Evolutionary conservation across 495 filamentous ascomycete species (phyloP).

Genomic region (Aspergillus olivimuriae): DNA sequence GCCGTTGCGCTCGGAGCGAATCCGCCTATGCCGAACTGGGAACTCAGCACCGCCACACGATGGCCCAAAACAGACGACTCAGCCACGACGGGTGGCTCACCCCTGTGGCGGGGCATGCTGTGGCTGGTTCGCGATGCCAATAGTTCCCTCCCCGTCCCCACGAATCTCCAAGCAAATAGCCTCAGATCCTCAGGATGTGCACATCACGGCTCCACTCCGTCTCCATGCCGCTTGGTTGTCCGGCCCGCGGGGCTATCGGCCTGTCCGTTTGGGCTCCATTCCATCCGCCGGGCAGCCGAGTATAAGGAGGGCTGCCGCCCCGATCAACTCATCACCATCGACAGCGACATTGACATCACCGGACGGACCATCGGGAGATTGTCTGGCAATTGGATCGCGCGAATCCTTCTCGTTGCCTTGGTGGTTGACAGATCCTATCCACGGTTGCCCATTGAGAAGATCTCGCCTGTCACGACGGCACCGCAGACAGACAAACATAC

Average conservation of each 20-base stretch:
- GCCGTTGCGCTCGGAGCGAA: too few species aligned
- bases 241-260: too few species aligned
- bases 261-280: constrained; percentile 5
- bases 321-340: not conserved
- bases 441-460: too few species aligned
- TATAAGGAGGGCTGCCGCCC: not conserved
- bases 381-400: too few species aligned
- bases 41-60: constrained; percentile 20
- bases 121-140: constrained; percentile 19
- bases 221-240: not conserved
- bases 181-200: constrained; percentile 12
- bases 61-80: constrained; percentile 7
- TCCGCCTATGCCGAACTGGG: too few species aligned
- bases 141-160: too few species aligned
- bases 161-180: constrained; percentile 11
- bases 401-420: not conserved
- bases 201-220: not conserved
- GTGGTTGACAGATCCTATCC: too few species aligned
- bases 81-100: constrained; percentile 12
- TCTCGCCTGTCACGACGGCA: too few species aligned
- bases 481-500: constrained; percentile 3
- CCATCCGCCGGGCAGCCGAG: not conserved
- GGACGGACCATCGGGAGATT: too few species aligned
- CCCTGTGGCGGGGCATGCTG: constrained; percentile 16
- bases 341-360: not conserved